These are phyloP conservation scores for Diplocarpon rosae DNA, from an alignment of 2,329 filamentous ascomycete genomes.

Conservation along the genomic window DNA sequence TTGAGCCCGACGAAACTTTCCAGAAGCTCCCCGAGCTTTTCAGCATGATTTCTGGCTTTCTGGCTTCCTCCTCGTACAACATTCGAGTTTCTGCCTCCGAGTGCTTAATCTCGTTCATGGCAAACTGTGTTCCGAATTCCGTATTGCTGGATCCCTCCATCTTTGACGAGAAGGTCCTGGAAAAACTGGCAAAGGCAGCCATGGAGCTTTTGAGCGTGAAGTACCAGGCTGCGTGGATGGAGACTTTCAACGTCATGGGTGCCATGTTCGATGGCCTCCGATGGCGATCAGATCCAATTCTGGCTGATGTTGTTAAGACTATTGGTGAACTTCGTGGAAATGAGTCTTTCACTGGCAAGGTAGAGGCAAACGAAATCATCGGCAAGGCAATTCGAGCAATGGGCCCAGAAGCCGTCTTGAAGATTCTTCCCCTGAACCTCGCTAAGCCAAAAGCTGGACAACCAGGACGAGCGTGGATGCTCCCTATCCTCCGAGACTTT, in stretches of 20 bases:
- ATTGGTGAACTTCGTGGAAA: conserved; percentile 82
- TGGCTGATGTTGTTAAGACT: conserved; percentile 63
- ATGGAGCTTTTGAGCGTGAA: conserved; percentile 74
- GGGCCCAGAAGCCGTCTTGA: conserved; percentile 75
- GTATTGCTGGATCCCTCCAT: conserved; percentile 82
- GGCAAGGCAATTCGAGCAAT: conserved; percentile 81
- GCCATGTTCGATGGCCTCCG: conserved; percentile 79
- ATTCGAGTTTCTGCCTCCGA: conserved; percentile 92
- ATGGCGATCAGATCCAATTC: conserved; percentile 73
- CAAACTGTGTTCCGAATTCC: conserved; percentile 74
- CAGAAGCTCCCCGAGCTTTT: conserved; percentile 81
- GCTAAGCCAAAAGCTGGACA: conserved; percentile 64
- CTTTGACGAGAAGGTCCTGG: conserved; percentile 81
- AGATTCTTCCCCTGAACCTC: conserved; percentile 78
- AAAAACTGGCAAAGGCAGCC: conserved; percentile 65
- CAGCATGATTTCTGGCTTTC: conserved; percentile 64
- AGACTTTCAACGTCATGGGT: conserved; percentile 81
- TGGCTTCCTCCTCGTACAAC: conserved; percentile 81
- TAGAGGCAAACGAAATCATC: conserved; percentile 84
- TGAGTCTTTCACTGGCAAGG: conserved; percentile 84
- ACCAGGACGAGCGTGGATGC: conserved; percentile 83
- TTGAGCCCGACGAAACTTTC: conserved; percentile 85
- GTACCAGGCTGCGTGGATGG: conserved; percentile 88
- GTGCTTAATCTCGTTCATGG: conserved; percentile 85
- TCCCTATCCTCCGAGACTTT: conserved; percentile 81